Conservation (phyloP, 2,329 filamentous ascomycete genomes). For the Boeremia lycopersici region DNA sequence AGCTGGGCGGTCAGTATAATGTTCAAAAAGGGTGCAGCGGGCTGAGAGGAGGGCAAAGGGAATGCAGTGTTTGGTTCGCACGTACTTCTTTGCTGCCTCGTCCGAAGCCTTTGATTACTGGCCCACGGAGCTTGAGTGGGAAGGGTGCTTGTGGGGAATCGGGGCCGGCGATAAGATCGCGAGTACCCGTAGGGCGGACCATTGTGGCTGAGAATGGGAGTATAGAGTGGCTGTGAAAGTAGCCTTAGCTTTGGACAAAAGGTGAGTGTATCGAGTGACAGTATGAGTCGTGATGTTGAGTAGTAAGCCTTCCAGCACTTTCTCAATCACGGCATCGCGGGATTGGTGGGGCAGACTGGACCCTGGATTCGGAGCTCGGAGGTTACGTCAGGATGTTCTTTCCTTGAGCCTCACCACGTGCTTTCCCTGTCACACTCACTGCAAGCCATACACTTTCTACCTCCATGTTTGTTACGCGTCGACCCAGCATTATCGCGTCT, state of each 20-base stretch:
- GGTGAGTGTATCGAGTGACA: background rate
- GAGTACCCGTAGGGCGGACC: slow-evolving; percentile 32
- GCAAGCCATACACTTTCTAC: background rate
- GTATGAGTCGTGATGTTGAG: background rate
- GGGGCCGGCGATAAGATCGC: slow-evolving; percentile 68
- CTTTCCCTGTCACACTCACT: background rate
- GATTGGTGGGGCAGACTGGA: slow-evolving; percentile 18
- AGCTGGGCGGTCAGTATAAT: slow-evolving; percentile 60
- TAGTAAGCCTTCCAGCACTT: slow-evolving; percentile 11
- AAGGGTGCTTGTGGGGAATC: slow-evolving; percentile 76
- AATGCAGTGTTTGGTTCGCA: background rate
- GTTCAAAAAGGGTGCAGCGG: background rate
- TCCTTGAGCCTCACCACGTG: slow-evolving; percentile 7
- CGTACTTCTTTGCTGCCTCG: slow-evolving; percentile 87
- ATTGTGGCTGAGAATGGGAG: slow-evolving; percentile 13
- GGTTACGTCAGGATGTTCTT: slow-evolving; percentile 14
- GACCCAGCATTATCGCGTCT: background rate
- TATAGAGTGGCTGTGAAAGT: background rate
- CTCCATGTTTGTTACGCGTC: background rate
- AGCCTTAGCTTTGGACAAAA: no score
- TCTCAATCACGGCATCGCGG: slow-evolving; percentile 15
- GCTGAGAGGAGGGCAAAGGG: background rate
- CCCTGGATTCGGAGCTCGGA: slow-evolving; percentile 14
- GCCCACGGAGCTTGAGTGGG: slow-evolving; percentile 81
- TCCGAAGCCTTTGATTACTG: slow-evolving; percentile 91